These are phyloP conservation scores for Nannochloris sp. DNA, from an alignment of 139 green algal species.

Conservation along the genomic window DNA sequence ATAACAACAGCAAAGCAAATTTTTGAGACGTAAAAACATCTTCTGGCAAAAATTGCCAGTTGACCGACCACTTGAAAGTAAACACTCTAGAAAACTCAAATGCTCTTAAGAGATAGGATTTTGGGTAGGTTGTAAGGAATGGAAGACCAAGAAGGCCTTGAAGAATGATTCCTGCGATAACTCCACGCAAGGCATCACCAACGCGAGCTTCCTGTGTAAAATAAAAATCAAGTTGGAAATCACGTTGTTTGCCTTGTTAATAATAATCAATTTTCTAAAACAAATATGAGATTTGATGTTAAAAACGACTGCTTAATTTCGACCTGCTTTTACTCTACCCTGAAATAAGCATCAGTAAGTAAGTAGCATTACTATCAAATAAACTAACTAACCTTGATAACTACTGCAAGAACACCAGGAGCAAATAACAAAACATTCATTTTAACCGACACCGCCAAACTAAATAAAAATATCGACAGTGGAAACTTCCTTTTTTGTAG, in stretches of 20 bases:
- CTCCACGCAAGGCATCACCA: not conserved
- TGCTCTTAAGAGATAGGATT: conserved; percentile 44
- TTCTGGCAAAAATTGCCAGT: conserved; percentile 76
- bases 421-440: conserved; percentile 84
- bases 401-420: conserved; percentile 53
- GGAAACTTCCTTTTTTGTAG: conserved; percentile 21
- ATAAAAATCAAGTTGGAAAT: not conserved
- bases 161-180: conserved; percentile 21
- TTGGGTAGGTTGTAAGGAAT: conserved; percentile 48
- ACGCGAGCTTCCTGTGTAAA: conserved; percentile 14
- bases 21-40: conserved; percentile 47
- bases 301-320: too few relatives aligned
- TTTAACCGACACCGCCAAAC: conserved; percentile 71
- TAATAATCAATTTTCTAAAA: too few relatives aligned
- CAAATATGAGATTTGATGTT: too few relatives aligned
- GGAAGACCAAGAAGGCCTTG: conserved; percentile 53
- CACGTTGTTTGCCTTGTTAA: too few relatives aligned
- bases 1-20: conserved; percentile 50
- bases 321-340: too few relatives aligned
- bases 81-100: conserved; percentile 79
- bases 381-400: conserved; percentile 55
- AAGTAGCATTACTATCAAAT: not conserved
- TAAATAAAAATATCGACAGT: conserved; percentile 36
- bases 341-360: too few relatives aligned
- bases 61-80: conserved; percentile 72